phyloP scores from a whole-genome alignment of 2,329 filamentous ascomycete genomes.

The Lasiodiplodia sp. region DNA sequence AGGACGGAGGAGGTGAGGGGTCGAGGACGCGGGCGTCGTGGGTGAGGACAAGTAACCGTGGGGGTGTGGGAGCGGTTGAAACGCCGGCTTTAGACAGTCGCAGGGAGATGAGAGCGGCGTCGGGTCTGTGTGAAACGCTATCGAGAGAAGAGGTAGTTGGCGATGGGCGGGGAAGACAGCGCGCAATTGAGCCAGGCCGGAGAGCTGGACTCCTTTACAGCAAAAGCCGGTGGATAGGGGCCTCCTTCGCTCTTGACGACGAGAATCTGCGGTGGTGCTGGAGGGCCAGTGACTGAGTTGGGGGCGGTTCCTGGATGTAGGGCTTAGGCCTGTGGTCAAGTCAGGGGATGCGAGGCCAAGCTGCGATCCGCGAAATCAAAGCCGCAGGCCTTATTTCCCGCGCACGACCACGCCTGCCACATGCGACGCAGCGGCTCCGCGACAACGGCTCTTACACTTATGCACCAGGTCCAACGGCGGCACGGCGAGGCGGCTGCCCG shows the following conservation, averaged over 20 bases:
- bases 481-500: neutral
- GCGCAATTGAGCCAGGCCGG: slow-evolving; percentile 18
- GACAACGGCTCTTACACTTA: neutral
- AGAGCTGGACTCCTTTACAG: slow-evolving; percentile 17
- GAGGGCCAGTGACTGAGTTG: slow-evolving; percentile 23
- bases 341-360: slow-evolving; percentile 27
- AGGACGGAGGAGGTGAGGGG: slow-evolving; percentile 2
- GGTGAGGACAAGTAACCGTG: slow-evolving; percentile 22
- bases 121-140: slow-evolving; percentile 20
- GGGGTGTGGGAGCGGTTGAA: slow-evolving; percentile 27
- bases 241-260: slow-evolving; percentile 21
- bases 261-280: slow-evolving; percentile 7
- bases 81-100: slow-evolving; percentile 26
- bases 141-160: neutral
- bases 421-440: slow-evolving; percentile 14
- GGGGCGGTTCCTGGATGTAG: slow-evolving; percentile 30
- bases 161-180: neutral
- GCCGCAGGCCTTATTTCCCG: slow-evolving; percentile 28
- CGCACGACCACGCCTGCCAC: slow-evolving; percentile 21
- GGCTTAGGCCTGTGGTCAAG: slow-evolving; percentile 30
- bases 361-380: slow-evolving; percentile 28
- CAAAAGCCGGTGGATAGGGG: slow-evolving; percentile 17
- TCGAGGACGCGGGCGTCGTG: slow-evolving; percentile 3
- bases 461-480: slow-evolving; percentile 6
- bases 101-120: slow-evolving; percentile 28